Evolutionary conservation across 768 basidiomycete species (phyloP).

Genomic region (Lactifluus hygrophoroides): DNA sequence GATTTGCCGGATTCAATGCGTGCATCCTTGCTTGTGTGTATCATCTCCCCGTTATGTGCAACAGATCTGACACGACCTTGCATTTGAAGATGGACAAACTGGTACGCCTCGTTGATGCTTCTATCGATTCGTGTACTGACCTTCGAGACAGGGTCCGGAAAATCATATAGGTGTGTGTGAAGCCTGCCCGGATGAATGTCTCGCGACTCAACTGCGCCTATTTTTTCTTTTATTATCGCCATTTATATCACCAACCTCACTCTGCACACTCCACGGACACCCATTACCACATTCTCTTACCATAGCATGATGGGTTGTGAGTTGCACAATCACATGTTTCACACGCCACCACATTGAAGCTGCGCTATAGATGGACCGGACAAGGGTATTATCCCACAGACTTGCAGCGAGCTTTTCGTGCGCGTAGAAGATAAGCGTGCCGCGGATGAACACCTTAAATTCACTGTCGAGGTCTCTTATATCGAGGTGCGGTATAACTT

Average conservation of each 20-base stretch:
- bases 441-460: slow-evolving; percentile 59
- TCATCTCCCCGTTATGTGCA: slow-evolving; percentile 4
- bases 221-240: not conserved
- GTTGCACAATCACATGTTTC: slow-evolving; percentile 28
- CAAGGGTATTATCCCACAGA: slow-evolving; percentile 96
- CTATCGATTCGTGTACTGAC: not conserved
- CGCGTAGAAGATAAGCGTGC: slow-evolving; percentile 62
- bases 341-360: not conserved
- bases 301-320: slow-evolving; percentile 91
- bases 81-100: slow-evolving; percentile 63
- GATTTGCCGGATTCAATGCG: slow-evolving; percentile 94
- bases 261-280: not conserved
- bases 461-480: slow-evolving; percentile 96
- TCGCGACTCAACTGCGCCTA: not conserved
- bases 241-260: not conserved
- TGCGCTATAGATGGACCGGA: slow-evolving; percentile 67
- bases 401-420: slow-evolving; percentile 86
- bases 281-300: not conserved
- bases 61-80: not conserved
- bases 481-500: slow-evolving; percentile 59
- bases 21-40: slow-evolving; percentile 97
- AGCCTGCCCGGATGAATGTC: not conserved
- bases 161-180: slow-evolving; percentile 73
- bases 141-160: slow-evolving; percentile 61
- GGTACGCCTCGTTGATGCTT: slow-evolving; percentile 40